Evolutionary conservation across 768 basidiomycete genomes (phyloP).

Genomic region (Kwoniella europaea): DNA sequence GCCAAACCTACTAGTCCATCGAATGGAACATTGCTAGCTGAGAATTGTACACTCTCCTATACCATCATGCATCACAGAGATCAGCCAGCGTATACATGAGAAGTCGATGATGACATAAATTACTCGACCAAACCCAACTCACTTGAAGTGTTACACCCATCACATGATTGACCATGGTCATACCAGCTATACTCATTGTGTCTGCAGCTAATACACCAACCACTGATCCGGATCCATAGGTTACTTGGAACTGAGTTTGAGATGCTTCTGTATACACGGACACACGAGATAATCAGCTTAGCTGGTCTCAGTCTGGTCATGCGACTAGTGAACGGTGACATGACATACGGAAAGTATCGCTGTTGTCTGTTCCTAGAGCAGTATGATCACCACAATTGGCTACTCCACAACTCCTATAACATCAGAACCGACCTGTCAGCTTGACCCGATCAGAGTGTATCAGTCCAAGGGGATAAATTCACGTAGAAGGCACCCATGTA

Average conservation of each 20-base stretch:
- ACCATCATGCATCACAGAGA: neutral
- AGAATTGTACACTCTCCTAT: constrained; percentile 46
- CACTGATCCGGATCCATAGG: constrained; percentile 65
- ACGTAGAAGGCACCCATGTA: constrained; percentile 63
- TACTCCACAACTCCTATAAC: constrained; percentile 5
- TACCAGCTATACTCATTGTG: constrained; percentile 68
- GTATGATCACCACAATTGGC: constrained; percentile 65
- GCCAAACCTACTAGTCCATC: constrained; percentile 58
- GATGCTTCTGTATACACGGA: constrained; percentile 27
- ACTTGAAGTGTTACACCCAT: constrained; percentile 73
- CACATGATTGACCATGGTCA: constrained; percentile 65
- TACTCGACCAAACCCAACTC: constrained; percentile 46
- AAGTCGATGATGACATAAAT: too few relatives aligned
- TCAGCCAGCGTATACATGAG: too few relatives aligned
- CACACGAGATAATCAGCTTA: constrained; percentile 60
- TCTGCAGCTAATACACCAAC: constrained; percentile 70
- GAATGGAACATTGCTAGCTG: constrained; percentile 59
- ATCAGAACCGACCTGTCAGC: neutral
- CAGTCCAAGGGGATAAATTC: neutral
- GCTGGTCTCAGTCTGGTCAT: neutral
- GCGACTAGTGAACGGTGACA: too few relatives aligned
- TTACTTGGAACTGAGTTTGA: constrained; percentile 17
- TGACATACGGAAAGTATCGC: constrained; percentile 67
- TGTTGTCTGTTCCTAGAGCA: constrained; percentile 69
- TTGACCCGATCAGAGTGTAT: neutral